A percentile compares a stretch with the other conserved stretches of the same genome.
These are phyloP conservation scores for Fusarium hainanense DNA, from an alignment of 2,329 filamentous ascomycete species.

Conservation along the genomic window DNA sequence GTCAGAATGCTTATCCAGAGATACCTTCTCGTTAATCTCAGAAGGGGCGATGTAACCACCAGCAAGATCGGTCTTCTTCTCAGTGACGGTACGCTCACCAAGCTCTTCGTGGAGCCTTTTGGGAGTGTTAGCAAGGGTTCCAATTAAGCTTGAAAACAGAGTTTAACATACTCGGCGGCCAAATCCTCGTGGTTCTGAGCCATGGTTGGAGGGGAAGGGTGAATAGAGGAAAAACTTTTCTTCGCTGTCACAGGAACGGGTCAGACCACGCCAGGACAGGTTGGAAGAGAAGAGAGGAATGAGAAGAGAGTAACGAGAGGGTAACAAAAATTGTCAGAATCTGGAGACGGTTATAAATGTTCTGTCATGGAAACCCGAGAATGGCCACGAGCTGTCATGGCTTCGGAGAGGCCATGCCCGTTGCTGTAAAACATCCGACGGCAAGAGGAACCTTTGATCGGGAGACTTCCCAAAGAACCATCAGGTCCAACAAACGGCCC, in stretches of 20 bases:
- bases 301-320: constrained; percentile 6
- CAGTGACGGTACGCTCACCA: constrained; percentile 40
- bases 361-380: constrained; percentile 28
- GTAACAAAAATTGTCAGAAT: constrained; percentile 30
- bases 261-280: background rate
- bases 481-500: constrained; percentile 24
- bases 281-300: constrained; percentile 9
- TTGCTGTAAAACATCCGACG: constrained; percentile 38
- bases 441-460: constrained; percentile 37
- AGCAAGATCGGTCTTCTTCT: constrained; percentile 42
- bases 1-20: constrained; percentile 43
- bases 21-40: constrained; percentile 41
- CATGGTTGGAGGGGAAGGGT: constrained; percentile 40
- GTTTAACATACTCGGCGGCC: constrained; percentile 48
- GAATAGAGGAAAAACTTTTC: constrained; percentile 7
- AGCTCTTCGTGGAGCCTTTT: constrained; percentile 47
- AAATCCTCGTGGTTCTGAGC: constrained; percentile 50
- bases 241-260: constrained; percentile 12
- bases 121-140: constrained; percentile 21
- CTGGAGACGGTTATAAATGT: constrained; percentile 36
- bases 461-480: background rate
- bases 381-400: constrained; percentile 9
- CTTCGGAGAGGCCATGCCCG: constrained; percentile 16
- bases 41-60: constrained; percentile 41
- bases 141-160: constrained; percentile 19